These are phyloP conservation scores for Talaromyces islandicus DNA, from an alignment of 2,329 filamentous ascomycete species.

Conservation along the genomic window DNA sequence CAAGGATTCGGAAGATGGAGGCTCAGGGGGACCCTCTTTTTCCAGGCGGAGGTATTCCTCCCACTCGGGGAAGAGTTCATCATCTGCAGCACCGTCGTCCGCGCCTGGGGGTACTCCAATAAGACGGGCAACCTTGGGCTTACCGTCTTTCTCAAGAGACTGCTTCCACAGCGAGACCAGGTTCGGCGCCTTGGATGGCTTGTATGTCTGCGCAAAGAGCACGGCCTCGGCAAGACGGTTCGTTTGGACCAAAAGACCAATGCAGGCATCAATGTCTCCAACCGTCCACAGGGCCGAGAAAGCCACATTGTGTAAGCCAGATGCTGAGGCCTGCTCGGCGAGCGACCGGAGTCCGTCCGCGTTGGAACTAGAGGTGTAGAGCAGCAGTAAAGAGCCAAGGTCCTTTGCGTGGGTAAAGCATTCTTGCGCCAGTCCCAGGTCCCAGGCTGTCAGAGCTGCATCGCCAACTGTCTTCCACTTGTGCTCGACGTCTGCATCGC, in stretches of 20 bases:
- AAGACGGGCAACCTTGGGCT: conserved; percentile 74
- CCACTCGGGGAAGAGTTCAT: conserved; percentile 94
- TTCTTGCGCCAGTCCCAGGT: conserved; percentile 80
- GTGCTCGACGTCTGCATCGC: conserved; percentile 80
- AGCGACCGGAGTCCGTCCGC: conserved; percentile 66
- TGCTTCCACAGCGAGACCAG: conserved; percentile 77
- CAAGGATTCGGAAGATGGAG: conserved; percentile 32
- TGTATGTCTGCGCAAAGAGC: conserved; percentile 91
- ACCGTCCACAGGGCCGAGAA: conserved; percentile 88
- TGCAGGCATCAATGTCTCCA: conserved; percentile 73
- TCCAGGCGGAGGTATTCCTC: conserved; percentile 82
- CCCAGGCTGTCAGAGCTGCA: conserved; percentile 78
- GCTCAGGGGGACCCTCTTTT: conserved; percentile 54
- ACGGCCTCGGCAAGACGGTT: conserved; percentile 78
- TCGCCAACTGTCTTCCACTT: conserved; percentile 99
- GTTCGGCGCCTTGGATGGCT: conserved; percentile 65
- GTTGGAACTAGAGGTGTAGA: conserved; percentile 83
- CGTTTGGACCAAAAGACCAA: conserved; percentile 72
- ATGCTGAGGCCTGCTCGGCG: conserved; percentile 66
- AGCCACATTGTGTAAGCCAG: conserved; percentile 82
- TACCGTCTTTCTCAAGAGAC: conserved; percentile 74
- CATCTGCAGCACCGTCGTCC: conserved; percentile 53
- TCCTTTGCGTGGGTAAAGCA: conserved; percentile 91
- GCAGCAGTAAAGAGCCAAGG: conserved; percentile 76
- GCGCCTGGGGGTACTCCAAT: conserved; percentile 77